Conservation (phyloP, 805 yeast genomes). For the Tetrapisispora iriomotensis region DNA sequence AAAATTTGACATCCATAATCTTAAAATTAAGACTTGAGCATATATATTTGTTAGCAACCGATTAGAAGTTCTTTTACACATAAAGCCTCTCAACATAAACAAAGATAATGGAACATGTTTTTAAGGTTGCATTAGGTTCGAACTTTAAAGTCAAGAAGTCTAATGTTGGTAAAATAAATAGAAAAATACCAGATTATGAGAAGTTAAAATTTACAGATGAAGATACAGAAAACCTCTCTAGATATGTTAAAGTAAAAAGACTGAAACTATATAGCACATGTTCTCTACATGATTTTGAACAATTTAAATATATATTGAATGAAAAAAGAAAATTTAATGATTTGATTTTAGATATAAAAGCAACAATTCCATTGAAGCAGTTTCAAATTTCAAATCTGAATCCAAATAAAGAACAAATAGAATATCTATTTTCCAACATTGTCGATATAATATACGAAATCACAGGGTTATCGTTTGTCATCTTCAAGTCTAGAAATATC, state of each 20-base stretch:
- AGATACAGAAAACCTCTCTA: background rate
- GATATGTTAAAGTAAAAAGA: constrained; percentile 1
- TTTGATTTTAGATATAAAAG: background rate
- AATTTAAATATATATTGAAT: constrained; percentile 1
- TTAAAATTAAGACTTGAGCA: background rate
- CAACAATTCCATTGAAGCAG: constrained; percentile 2
- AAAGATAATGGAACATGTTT: background rate
- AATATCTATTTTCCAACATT: constrained; percentile 1
- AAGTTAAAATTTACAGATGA: background rate
- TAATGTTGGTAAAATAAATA: no score
- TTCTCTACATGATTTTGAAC: constrained; percentile 2
- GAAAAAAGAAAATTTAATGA: constrained; percentile 3
- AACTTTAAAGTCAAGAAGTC: background rate
- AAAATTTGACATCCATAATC: background rate
- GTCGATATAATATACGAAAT: constrained; percentile 1
- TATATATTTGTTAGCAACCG: no score
- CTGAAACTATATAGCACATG: background rate
- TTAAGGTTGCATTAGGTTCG: background rate
- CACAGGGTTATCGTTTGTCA: constrained; percentile 1
- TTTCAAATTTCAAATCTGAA: background rate
- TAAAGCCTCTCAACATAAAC: background rate
- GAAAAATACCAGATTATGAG: constrained; percentile 1
- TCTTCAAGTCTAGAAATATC: constrained; percentile 1
- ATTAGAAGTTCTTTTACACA: no score
- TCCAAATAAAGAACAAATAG: constrained; percentile 2